phyloP scores from a whole-genome alignment of 2,329 filamentous ascomycete species.

The Fusarium austroafricanum region DNA sequence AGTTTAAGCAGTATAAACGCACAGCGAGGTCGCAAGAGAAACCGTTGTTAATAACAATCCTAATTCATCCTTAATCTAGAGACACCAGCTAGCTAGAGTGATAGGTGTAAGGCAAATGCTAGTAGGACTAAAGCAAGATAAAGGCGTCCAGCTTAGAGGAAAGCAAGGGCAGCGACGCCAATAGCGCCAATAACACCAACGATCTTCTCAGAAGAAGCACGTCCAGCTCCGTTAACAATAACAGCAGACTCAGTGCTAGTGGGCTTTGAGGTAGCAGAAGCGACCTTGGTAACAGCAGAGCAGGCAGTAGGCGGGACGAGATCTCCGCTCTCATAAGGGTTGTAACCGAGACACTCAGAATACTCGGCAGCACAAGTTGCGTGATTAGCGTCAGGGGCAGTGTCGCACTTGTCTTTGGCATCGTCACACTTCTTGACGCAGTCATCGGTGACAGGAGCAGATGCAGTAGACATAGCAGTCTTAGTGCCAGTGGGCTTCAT shows the following conservation, averaged over 20 bases:
- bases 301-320: slow-evolving; percentile 7
- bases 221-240: slow-evolving; percentile 13
- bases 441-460: background rate
- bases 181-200: slow-evolving; percentile 4
- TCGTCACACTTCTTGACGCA: slow-evolving; percentile 9
- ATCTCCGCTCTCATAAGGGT: slow-evolving; percentile 1
- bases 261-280: background rate
- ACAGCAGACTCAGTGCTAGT: slow-evolving; percentile 4
- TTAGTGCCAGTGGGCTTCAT: background rate
- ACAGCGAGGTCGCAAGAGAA: too few species aligned
- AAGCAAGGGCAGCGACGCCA: slow-evolving; percentile 3
- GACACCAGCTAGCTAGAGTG: too few species aligned
- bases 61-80: too few species aligned
- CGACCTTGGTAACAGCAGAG: background rate
- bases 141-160: background rate
- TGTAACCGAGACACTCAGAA: slow-evolving; percentile 5
- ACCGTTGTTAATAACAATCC: too few species aligned
- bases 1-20: too few species aligned
- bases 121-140: too few species aligned
- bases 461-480: background rate
- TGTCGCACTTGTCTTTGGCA: background rate
- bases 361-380: slow-evolving; percentile 8
- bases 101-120: too few species aligned
- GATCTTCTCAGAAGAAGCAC: background rate
- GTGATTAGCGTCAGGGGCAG: slow-evolving; percentile 9